phyloP scores from a whole-genome alignment of 441 rosid genomes.

The Aleurites moluccanus region DNA sequence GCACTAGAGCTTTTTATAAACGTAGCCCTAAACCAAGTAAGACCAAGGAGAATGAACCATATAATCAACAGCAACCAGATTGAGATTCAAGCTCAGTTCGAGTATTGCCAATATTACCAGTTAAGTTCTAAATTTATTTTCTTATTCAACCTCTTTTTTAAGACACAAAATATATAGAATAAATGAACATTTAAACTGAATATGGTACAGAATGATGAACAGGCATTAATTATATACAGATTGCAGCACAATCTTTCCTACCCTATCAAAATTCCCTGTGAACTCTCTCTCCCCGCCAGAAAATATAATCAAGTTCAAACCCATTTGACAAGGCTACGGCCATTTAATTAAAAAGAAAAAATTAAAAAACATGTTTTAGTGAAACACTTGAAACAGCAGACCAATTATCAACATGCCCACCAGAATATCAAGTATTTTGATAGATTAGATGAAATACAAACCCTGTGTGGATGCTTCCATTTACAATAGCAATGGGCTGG shows the following conservation, averaged over 20 bases:
- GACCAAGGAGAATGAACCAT: background rate
- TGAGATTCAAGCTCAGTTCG: constrained; percentile 3
- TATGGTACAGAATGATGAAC: background rate
- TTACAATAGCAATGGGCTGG: constrained; percentile 93
- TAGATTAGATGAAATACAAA: constrained; percentile 38
- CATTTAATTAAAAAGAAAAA: background rate
- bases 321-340: background rate
- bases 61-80: background rate
- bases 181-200: background rate
- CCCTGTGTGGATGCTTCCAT: constrained; percentile 72
- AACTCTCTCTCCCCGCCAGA: background rate
- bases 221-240: constrained; percentile 3
- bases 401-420: constrained; percentile 4
- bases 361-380: background rate
- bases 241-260: background rate
- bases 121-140: constrained; percentile 2
- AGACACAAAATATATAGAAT: background rate
- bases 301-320: background rate
- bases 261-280: background rate
- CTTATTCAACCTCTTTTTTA: background rate
- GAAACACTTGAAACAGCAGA: background rate
- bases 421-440: constrained; percentile 4
- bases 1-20: background rate
- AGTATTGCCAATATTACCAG: background rate
- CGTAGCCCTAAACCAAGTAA: background rate